Evolutionary conservation across 257 asterid genomes (phyloP), one percentile per base, ranked within the genome.

Genomic region (Ligustrum vulgare): DNA sequence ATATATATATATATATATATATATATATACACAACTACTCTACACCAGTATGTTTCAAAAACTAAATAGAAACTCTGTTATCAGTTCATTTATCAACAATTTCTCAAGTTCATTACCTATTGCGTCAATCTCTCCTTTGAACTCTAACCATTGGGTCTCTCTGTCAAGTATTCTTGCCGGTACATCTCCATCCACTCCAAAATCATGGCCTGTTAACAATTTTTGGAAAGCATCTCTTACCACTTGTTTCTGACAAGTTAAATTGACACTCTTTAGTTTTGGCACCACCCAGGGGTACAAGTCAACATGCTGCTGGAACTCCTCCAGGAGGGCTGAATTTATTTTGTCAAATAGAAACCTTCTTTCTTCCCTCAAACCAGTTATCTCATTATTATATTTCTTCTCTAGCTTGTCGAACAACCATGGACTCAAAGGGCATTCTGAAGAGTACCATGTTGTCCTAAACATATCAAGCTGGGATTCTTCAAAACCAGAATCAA

Each of bases 371-470:
- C 28, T n/a, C 10, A 22, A n/a, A 56, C 13, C 65, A 56, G 65
- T 56, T 22, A 56, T 6, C 12, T 5, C 65, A 56, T 56, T 79
- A 11, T 25, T 20, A 16, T 79, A 81, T 72, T 77, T 81, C 78
- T 89, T 89, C 87, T 95, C 98, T 4, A 95, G 91, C 68, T 75
- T 69, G 75, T 86, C 85, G 20, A 91, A 93, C 60, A 93, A 34
- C 45, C 83, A 85, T 47, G 96, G 88, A 31, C 86, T 89, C 56
- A 95, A 64, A 6, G 98, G 96, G 82, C 78, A 81, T 25, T 86
- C 86, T 34, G 85, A 81, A 73, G 89, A 81, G 71, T 89, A 86
- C 90, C 96, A 92, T 0, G 77, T 70, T 35, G 88, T 76, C 54
- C 60, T 77, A 16, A 79, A 83, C 6, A 77, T 71, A 20, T 81